phyloP scores from a whole-genome alignment of 23 red algal genomes.

The Gracilaria domingensis region DNA sequence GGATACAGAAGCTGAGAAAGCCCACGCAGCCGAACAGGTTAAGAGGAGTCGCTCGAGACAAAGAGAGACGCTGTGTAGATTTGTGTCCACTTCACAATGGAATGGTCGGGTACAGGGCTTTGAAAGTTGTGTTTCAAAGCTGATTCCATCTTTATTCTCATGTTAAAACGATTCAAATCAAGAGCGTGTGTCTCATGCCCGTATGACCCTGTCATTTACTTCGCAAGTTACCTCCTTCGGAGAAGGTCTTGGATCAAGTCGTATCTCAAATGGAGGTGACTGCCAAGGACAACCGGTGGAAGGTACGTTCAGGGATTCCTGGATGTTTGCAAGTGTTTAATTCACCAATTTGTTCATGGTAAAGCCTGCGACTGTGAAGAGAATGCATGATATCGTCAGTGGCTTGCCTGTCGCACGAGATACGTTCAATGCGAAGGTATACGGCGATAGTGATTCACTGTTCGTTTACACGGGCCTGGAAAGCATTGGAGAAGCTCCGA shows the following conservation, averaged over 20 bases:
- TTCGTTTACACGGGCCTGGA: no score
- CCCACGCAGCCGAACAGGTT: neutral
- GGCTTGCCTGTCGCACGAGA: no score
- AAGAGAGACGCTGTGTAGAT: slow-evolving; percentile 81
- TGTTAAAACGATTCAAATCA: slow-evolving; percentile 70
- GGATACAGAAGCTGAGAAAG: slow-evolving; percentile 8
- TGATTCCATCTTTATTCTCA: slow-evolving; percentile 66
- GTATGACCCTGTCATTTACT: slow-evolving; percentile 75
- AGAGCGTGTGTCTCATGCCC: slow-evolving; percentile 72
- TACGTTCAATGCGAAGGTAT: no score
- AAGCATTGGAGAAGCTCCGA: no score
- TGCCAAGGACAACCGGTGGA: slow-evolving; percentile 58
- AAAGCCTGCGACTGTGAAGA: slow-evolving; percentile 7
- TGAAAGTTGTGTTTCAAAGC: slow-evolving; percentile 36
- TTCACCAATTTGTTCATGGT: slow-evolving; percentile 65
- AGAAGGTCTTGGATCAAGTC: slow-evolving; percentile 33
- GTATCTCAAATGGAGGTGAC: slow-evolving; percentile 37
- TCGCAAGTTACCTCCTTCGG: slow-evolving; percentile 57
- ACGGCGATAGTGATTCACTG: no score
- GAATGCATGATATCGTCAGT: slow-evolving; percentile 62
- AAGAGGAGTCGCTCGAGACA: slow-evolving; percentile 81
- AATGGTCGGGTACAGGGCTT: slow-evolving; percentile 68
- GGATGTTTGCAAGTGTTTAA: slow-evolving; percentile 81
- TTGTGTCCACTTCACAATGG: slow-evolving; percentile 83
- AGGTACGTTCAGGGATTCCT: slow-evolving; percentile 61